These are phyloP conservation scores for Diutina neorugosa DNA, from an alignment of 1,139 yeast genomes.

Conservation along the genomic window DNA sequence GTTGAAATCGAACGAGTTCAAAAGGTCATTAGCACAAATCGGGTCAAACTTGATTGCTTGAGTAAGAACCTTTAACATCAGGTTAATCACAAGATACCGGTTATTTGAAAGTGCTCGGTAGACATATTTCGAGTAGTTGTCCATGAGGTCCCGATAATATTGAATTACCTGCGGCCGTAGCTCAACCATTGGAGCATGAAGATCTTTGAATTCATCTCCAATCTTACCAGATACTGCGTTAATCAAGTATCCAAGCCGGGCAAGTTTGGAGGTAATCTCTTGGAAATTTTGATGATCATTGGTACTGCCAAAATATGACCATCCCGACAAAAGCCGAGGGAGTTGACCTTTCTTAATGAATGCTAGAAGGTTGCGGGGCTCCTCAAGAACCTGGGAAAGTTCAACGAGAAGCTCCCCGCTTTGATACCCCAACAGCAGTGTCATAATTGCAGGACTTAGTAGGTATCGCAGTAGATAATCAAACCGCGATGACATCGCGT, in stretches of 20 bases:
- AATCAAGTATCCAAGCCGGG: neutral
- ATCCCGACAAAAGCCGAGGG: neutral
- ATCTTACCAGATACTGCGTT: neutral
- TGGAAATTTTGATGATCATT: neutral
- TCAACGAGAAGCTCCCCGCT: neutral
- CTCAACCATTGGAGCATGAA: neutral
- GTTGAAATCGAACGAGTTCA: neutral
- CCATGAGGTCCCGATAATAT: neutral
- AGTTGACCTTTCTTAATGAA: neutral
- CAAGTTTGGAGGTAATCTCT: neutral
- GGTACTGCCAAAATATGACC: neutral
- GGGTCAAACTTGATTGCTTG: neutral
- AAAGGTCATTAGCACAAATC: neutral
- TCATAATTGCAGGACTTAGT: neutral
- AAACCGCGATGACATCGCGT: neutral
- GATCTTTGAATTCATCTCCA: neutral
- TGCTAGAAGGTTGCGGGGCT: neutral
- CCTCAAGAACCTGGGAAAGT: neutral
- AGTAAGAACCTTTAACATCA: neutral
- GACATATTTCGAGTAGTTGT: neutral
- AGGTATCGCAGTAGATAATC: neutral
- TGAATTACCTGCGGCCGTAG: neutral
- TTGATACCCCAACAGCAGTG: neutral
- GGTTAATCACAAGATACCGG: neutral
- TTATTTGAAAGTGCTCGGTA: neutral